Base-by-base conservation (phyloP, 306 rosid species). In the Lathyrus tuberosus region DNA sequence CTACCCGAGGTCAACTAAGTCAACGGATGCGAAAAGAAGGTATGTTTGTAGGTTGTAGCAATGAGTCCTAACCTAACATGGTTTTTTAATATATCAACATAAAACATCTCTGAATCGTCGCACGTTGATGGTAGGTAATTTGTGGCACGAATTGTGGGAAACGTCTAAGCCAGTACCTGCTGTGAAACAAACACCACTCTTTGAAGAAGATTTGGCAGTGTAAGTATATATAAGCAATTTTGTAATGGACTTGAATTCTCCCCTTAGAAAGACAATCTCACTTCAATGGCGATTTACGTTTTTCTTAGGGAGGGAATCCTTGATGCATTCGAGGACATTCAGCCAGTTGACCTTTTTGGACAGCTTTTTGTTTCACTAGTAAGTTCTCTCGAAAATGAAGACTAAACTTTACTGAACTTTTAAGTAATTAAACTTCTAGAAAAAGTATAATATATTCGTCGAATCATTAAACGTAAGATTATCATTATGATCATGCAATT, bases 151-250 rank as follows among this genome's bases (percentile, higher is more conserved):
- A 78, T 84, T 91, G 12, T 95, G 99, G 99, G 91, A 83, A 69
- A 86, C 99, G 76, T 80, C 96, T 62, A 89, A 91, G 77, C 84
- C 99, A 22, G 83, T 95, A 68, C 99, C 99, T 41, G 96, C 99
- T 60, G 89, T 82, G 73, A 95, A 86, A 87, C 99, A 95, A 76
- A 61, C 90, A 71, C 97, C 97, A 72, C 92, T 95, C 78, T 95
- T 80, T 78, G 99, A 95, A 58, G 97, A 91, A 83, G 99, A 95
- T 83, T 95, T 95, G 79, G 96, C 94, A 54, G 97, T 89, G 99
- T 95, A 65, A 83, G 96, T 84, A 16, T 47, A 52, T 67, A 71
- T 52, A 70, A 51, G 5, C 11, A 20, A 18, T 38, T 65, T 71
- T 44, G 14, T 38, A 10, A 33, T 71, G 18, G 38, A 33, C 37